Conservation (phyloP, 345 rosid species). For the Hypericum androsaemum region DNA sequence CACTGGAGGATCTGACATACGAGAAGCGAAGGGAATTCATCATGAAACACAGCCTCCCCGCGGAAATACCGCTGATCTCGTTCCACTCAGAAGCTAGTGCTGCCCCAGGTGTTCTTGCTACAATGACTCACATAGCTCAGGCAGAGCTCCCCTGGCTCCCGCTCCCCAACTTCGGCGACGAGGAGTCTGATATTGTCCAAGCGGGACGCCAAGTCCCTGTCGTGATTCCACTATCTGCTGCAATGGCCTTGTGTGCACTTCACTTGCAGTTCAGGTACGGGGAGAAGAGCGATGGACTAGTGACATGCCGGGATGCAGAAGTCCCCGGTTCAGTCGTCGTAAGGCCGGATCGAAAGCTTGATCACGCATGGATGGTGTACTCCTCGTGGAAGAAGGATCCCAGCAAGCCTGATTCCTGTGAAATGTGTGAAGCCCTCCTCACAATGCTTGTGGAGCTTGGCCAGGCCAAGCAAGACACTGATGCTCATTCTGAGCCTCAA, state of each 20-base stretch:
- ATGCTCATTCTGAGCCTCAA: background rate
- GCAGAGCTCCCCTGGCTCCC: conserved; percentile 64
- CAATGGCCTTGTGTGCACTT: conserved; percentile 48
- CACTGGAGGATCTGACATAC: conserved; percentile 58
- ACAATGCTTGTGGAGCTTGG: conserved; percentile 47
- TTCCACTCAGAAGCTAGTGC: conserved; percentile 51
- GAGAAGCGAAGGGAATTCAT: conserved; percentile 49
- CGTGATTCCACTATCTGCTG: conserved; percentile 48
- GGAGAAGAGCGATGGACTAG: conserved; percentile 60
- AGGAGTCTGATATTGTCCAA: conserved; percentile 17
- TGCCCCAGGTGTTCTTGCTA: conserved; percentile 44
- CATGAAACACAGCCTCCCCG: conserved; percentile 44
- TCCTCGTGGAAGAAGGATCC: conserved; percentile 34
- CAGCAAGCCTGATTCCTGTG: conserved; percentile 33
- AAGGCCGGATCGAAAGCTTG: conserved; percentile 42
- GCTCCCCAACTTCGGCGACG: conserved; percentile 24
- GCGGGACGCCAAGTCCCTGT: conserved; percentile 45
- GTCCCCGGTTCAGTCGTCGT: conserved; percentile 59
- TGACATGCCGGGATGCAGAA: conserved; percentile 54
- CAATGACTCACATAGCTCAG: conserved; percentile 58
- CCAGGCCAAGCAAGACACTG: conserved; percentile 17
- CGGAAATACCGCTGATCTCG: conserved; percentile 43
- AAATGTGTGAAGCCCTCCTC: conserved; percentile 64
- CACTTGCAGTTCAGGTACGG: conserved; percentile 59
- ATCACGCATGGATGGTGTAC: conserved; percentile 68